These are phyloP conservation scores for Talaromyces atroroseus DNA, from an alignment of 2,329 filamentous ascomycete genomes.

Conservation along the genomic window DNA sequence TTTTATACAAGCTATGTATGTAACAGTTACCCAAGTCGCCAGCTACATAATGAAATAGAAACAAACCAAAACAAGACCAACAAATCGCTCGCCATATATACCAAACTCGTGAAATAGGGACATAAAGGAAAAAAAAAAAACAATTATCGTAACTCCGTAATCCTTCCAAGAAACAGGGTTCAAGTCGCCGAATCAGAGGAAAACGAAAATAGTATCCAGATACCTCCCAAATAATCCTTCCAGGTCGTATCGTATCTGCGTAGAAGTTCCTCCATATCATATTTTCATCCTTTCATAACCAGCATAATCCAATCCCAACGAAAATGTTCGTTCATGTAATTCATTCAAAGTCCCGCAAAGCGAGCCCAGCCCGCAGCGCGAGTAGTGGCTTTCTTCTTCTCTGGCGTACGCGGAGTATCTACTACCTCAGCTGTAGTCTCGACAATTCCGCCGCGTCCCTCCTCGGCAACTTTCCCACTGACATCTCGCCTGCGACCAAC, in stretches of 20 bases:
- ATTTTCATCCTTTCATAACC: conserved; percentile 6
- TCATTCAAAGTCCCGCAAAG: conserved; percentile 38
- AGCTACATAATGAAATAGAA: neutral
- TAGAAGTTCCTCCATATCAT: conserved; percentile 7
- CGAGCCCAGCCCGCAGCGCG: conserved; percentile 43
- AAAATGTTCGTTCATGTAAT: neutral
- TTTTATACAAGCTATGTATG: neutral
- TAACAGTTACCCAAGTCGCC: neutral
- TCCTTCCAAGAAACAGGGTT: neutral
- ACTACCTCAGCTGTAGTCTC: conserved; percentile 16
- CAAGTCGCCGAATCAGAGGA: neutral
- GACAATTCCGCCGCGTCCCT: conserved; percentile 33
- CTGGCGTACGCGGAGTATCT: conserved; percentile 4
- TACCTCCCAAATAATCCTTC: neutral
- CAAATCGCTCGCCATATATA: conserved; percentile 3
- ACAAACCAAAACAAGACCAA: neutral
- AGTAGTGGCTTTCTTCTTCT: conserved; percentile 15
- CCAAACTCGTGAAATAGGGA: neutral
- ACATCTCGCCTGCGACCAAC: conserved; percentile 42
- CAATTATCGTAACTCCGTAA: neutral
- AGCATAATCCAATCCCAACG: neutral
- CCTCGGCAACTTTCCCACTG: conserved; percentile 43
- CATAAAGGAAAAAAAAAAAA: conserved; percentile 1
- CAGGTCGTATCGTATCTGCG: neutral
- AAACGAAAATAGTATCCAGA: neutral